Base-by-base conservation (phyloP, 306 rosid species). In the Rosa lucieae region DNA sequence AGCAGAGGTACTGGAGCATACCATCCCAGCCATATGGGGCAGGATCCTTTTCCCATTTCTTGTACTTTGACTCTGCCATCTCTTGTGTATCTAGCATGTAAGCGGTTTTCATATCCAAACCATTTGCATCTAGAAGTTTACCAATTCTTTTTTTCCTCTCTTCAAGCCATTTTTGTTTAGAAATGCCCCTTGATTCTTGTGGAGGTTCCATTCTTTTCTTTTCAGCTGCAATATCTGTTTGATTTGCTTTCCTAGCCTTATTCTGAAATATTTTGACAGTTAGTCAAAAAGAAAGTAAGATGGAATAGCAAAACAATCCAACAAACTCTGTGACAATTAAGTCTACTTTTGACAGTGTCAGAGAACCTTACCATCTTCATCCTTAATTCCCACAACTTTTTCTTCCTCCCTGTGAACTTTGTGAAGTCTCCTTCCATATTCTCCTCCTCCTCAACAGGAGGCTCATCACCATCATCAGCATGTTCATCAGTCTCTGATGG, bases 11-110 rank as follows among this genome's bases (percentile, higher is more conserved):
- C 40, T n/a, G 73, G 78, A 18, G 48, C 90, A 67, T 85, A 95
- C 98, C 99, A 78, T 95, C 99, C 99, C 99, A 95, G 56, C 98
- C 99, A 46, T 23, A 84, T 39, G 99, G 98, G 70, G 99, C 98
- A 70, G 98, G 98, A 84, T 91, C 97, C 86, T 93, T 95, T 76
- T 93, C 98, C 99, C 99, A 95, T 86, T 93, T 95, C 90, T 95
- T 93, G 87, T 95, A 95, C 77, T 95, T 95, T 67, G 23, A 53
- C 80, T 91, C 91, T 70, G 98, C 99, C 74, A 88, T 85, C 83
- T 93, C 98, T 86, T 95, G 91, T 39, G 99, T 93, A 80, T 95
- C 99, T 69, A 95, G 92, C 99, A 95, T 95, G 84, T 83, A 91
- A 8, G 99, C 89, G 11, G 80, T 91, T 78, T 86, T 77, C 99